These are phyloP conservation scores for Hypoxylon subgilvum DNA, from an alignment of 495 filamentous ascomycete species.

Conservation along the genomic window DNA sequence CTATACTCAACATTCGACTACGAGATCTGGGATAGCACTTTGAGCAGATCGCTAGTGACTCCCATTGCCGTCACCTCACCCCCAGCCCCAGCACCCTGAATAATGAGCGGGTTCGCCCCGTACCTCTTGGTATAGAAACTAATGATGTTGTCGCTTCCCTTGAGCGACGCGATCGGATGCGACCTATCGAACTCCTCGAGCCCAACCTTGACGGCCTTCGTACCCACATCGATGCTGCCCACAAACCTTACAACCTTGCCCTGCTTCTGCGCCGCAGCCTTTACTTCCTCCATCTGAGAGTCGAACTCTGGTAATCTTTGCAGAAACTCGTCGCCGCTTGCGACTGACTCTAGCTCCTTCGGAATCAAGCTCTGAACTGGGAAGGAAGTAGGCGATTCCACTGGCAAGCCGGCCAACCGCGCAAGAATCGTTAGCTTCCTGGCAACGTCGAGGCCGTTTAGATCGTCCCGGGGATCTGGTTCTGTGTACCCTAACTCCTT, in stretches of 20 bases:
- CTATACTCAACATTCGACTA: conserved; percentile 18
- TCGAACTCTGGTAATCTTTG: conserved; percentile 77
- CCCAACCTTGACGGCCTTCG: conserved; percentile 81
- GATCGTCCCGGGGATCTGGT: conserved; percentile 92
- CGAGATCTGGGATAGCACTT: conserved; percentile 66
- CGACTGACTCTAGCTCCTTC: conserved; percentile 73
- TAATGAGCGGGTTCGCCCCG: conserved; percentile 83
- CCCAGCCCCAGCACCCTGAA: conserved; percentile 93
- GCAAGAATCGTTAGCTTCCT: conserved; percentile 96
- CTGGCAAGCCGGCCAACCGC: conserved; percentile 75
- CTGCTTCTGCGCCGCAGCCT: conserved; percentile 75
- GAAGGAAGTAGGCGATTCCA: conserved; percentile 80
- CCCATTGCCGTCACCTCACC: conserved; percentile 97
- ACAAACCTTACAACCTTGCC: conserved; percentile 95
- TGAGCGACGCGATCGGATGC: conserved; percentile 86
- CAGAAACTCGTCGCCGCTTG: conserved; percentile 82
- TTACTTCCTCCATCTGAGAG: conserved; percentile 78
- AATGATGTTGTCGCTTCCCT: conserved; percentile 98
- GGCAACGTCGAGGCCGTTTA: conserved; percentile 95
- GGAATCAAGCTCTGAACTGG: conserved; percentile 92
- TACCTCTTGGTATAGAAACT: conserved; percentile 97
- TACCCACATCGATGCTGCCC: conserved; percentile 83
- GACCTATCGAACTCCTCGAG: conserved; percentile 83
- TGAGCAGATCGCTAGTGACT: conserved; percentile 85
- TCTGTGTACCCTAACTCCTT: conserved; percentile 97